Base-by-base conservation (phyloP, 352 stramenopile genomes). In the Paralagenidium karlingii region DNA sequence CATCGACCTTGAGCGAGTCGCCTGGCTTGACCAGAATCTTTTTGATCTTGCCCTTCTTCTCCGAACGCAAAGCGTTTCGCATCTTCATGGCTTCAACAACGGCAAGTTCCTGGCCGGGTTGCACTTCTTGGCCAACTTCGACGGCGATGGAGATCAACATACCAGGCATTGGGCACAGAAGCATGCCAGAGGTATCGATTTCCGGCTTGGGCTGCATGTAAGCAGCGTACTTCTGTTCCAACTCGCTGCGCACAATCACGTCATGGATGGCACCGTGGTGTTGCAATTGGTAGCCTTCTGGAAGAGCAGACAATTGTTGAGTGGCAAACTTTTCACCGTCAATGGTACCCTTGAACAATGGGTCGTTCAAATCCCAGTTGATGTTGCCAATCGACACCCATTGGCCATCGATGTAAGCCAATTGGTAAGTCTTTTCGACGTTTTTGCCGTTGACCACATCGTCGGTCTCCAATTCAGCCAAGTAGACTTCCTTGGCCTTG, bases 51-150 rank as follows among this genome's bases (percentile, higher is more conserved):
- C 82, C 87, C n/a, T 60, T 71, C 55, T 88, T 89, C 55, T 94
- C 70, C 11, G 91, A 86, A 16, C 83, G 82, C 26, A 98, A 68
- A 24, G 97, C 79, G 57, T 98, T 98, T 66, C 97, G 91, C 94
- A 98, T 98, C 62, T 98, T 98, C 94, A 98, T 98, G 12, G 94
- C 94, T 57, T 98, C 93, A 16, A 98, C 82, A 20, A 98, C 78
- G 33, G 85, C 92, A 8, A 98, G 60, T 34, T 96, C 81, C 58
- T 98, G 84, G 24, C 89, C 92, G 11, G 82, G 56, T 59, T 97
- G 82, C 8, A 98, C 90, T n/a, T 79, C 34, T 43, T 97, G 66
- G n/a, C 91, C 92, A 24, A 82, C 70, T 39, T 82, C 42, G 1
- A 96, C 83, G 8, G 64, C 64, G 11, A 94, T 53, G 5, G 71